Base-by-base conservation (phyloP, 2,329 filamentous ascomycete genomes). In the Cordyceps javanica region DNA sequence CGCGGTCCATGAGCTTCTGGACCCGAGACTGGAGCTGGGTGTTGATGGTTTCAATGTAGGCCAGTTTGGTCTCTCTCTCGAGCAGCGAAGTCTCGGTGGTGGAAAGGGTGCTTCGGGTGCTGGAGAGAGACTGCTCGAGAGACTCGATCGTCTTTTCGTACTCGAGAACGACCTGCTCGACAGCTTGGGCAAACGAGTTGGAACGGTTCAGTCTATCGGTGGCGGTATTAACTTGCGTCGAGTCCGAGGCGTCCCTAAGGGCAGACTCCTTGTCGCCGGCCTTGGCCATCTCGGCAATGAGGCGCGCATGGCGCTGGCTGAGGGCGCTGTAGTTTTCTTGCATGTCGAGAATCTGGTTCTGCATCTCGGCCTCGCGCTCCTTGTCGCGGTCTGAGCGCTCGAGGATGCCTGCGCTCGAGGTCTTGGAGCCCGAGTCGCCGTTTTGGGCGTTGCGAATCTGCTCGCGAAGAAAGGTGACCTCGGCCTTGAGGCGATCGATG, bases 91-190 rank as follows among this genome's bases (percentile, higher is more conserved):
- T 94, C 71, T 99, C 95, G 0, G 89, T 92, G 62, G 78, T 87
- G 11, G 94, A 88, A 28, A 99, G 78, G 0, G 90, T 91, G 34
- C 89, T 81, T 58, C 94, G 84, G 1, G 94, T 97, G 67, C 86
- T 94, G 0, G 92, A 92, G 14, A 99, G 82, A 2, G 92, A 97
- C 52, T 91, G 86, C 72, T 99, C 94, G 16, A 99, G 81, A 55
- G 85, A 88, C 70, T 97, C 92, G 51, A 99, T 99, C 0, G 95
- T 99, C 79, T 96, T 97, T 71, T 99, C 95, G 69, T 99, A 99
- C 73, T 99, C 94, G 50, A 97, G 77, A 3, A 99, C 91, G 23
- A 99, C 91, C 68, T 96, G 90, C 67, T 99, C 94, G 21, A 99
- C 93, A 28, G 93, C 93, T 69, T 96, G 89, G 1, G 93, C 92